Evolutionary conservation across 495 filamentous ascomycete species (phyloP).

Genomic region (Parathielavia appendiculata): DNA sequence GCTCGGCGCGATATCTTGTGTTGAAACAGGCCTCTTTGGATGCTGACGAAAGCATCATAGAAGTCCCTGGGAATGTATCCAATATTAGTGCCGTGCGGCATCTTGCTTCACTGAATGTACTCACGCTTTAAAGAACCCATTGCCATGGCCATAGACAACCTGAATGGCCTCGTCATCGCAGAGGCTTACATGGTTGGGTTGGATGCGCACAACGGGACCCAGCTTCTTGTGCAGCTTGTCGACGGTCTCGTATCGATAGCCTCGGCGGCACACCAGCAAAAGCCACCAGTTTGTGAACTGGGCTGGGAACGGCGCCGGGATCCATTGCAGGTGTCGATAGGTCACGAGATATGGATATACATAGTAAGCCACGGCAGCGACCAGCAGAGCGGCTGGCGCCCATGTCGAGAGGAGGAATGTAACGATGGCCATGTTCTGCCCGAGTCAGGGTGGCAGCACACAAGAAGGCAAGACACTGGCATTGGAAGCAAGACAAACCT

Average conservation of each 20-base stretch:
- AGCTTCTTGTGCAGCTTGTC: constrained; percentile 67
- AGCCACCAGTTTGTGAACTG: constrained; percentile 78
- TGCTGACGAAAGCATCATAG: constrained; percentile 89
- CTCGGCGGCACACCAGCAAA: constrained; percentile 59
- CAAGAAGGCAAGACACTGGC: too few relatives aligned
- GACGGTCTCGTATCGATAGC: constrained; percentile 62
- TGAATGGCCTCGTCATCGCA: constrained; percentile 56
- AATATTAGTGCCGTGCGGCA: constrained; percentile 1
- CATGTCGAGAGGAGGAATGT: constrained; percentile 55
- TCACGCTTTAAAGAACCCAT: constrained; percentile 70
- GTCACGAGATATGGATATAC: constrained; percentile 65
- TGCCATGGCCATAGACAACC: constrained; percentile 65
- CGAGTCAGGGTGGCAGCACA: too few relatives aligned
- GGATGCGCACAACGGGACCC: constrained; percentile 56
- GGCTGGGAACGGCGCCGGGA: constrained; percentile 65
- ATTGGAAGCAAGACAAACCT: too few relatives aligned
- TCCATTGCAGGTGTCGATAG: constrained; percentile 53
- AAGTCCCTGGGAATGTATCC: constrained; percentile 53
- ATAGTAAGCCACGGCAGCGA: constrained; percentile 56
- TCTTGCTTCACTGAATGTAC: neutral
- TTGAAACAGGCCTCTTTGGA: constrained; percentile 86
- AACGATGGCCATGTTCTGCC: constrained; percentile 38
- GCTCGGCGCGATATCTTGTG: constrained; percentile 74
- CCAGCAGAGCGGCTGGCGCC: constrained; percentile 42
- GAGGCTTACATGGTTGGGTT: constrained; percentile 58